Base-by-base conservation (phyloP, 345 rosid species). In the Limnanthes douglasii region DNA sequence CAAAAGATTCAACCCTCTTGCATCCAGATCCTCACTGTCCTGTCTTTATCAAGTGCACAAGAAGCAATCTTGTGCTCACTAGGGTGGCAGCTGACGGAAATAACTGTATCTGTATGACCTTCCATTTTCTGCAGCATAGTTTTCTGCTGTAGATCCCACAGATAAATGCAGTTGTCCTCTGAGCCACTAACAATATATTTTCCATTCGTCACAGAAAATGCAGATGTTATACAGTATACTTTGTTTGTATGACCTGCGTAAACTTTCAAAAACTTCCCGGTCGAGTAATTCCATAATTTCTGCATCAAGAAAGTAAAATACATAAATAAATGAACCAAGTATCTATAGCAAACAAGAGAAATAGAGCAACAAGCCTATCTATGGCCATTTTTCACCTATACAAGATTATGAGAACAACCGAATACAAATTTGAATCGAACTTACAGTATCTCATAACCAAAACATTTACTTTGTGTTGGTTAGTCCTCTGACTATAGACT, bases 151-250 rank as follows among this genome's bases (percentile, higher is more conserved):
- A 90, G 75, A 72, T 90, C 93, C 98, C 98, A 90, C 13, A 90
- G 31, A 57, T 82, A 90, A 17, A 90, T 73, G 40, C 92, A 80
- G 6, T 67, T 66, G 32, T 84, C 98, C 50, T 90, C 98, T 3
- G 98, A 90, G 21, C 96, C 98, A 15, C 98, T 84, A 9, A 90
- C 96, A 20, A 90, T 90, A 44, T 72, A 90, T 41, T 84, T 90
- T 27, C 94, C 98, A 18, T 69, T 78, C 4, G 96, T 90, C 26
- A 90, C 98, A 0, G 98, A 80, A 63, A 90, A 90, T n/a, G 98
- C 84, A 1, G 98, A 61, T 37, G 81, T 80, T 43, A 80, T 53
- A 48, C 96, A 90, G 57, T 74, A 90, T 4, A 37, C 65, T 43
- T 28, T 77, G 64, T 90, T 90, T 1, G 76, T 64, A 43, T 90